A percentile compares a stretch with the other conserved stretches of the same genome.
phyloP scores from a whole-genome alignment of 2,329 filamentous ascomycete genomes.

The Talaromyces marneffei region DNA sequence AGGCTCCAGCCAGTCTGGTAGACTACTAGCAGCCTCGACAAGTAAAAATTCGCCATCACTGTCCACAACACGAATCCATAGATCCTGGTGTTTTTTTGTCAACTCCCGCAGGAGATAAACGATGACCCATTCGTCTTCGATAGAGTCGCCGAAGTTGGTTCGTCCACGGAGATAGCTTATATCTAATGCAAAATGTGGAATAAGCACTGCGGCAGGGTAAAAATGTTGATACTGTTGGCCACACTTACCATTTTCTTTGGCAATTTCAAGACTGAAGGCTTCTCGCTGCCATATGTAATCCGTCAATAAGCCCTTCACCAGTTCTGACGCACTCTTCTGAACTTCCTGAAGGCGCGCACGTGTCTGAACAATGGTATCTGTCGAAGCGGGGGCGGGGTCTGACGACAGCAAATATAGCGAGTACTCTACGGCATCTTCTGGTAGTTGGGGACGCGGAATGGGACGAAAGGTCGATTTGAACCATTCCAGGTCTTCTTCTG shows the following conservation, averaged over 20 bases:
- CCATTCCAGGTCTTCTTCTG: conserved; percentile 57
- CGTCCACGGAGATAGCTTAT: conserved; percentile 62
- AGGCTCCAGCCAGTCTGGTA: conserved; percentile 87
- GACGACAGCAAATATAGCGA: conserved; percentile 65
- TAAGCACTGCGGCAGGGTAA: background rate
- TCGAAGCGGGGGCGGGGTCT: conserved; percentile 47
- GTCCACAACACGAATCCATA: conserved; percentile 81
- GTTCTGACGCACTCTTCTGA: conserved; percentile 59
- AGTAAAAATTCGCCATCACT: conserved; percentile 93
- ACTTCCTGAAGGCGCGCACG: conserved; percentile 64
- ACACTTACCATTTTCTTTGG: conserved; percentile 53
- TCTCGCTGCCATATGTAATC: conserved; percentile 96
- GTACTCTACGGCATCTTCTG: conserved; percentile 84
- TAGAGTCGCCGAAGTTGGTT: conserved; percentile 86
- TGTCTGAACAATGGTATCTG: conserved; percentile 47
- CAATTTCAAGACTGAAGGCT: conserved; percentile 61
- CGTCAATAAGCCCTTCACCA: conserved; percentile 62
- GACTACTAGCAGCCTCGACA: conserved; percentile 80
- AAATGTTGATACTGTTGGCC: background rate
- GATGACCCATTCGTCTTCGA: conserved; percentile 96
- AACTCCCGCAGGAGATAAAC: conserved; percentile 83
- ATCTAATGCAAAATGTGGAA: conserved; percentile 25
- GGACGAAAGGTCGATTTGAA: conserved; percentile 61
- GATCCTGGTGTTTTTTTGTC: conserved; percentile 62
- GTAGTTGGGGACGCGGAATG: conserved; percentile 59